phyloP scores from a whole-genome alignment of 2,329 filamentous ascomycete species.

The Curvularia sp. region DNA sequence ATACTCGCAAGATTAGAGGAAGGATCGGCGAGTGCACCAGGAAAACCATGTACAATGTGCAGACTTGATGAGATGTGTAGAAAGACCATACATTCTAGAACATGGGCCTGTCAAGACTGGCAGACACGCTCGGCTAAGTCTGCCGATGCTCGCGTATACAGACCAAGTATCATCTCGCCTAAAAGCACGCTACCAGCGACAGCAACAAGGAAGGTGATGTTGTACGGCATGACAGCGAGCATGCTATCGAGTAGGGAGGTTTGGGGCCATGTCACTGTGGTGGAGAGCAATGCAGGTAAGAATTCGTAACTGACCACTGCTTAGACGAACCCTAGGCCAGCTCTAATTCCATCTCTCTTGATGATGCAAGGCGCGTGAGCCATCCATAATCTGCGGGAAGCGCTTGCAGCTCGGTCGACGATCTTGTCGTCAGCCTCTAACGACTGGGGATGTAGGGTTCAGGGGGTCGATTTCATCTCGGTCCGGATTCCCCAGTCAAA shows the following conservation, averaged over 20 bases:
- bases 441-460: slow-evolving; percentile 14
- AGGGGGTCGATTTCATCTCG: slow-evolving; percentile 30
- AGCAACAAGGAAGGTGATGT: slow-evolving; percentile 41
- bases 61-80: neutral
- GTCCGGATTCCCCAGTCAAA: slow-evolving; percentile 21
- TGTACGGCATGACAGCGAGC: slow-evolving; percentile 46
- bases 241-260: slow-evolving; percentile 28
- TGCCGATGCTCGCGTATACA: slow-evolving; percentile 31
- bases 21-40: neutral
- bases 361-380: slow-evolving; percentile 30
- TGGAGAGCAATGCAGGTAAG: slow-evolving; percentile 27
- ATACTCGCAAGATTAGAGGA: neutral
- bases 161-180: slow-evolving; percentile 40
- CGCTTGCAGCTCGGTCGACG: neutral
- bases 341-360: slow-evolving; percentile 30
- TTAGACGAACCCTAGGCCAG: slow-evolving; percentile 33
- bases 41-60: neutral
- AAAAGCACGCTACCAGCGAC: slow-evolving; percentile 41
- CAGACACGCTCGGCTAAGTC: slow-evolving; percentile 38
- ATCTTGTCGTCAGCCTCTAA: slow-evolving; percentile 4
- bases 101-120: slow-evolving; percentile 26
- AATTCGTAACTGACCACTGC: slow-evolving; percentile 41
- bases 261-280: neutral
- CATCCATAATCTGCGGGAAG: slow-evolving; percentile 25
- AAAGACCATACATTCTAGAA: neutral